phyloP scores from a whole-genome alignment of 495 filamentous ascomycete species.

The Neurospora sp. region DNA sequence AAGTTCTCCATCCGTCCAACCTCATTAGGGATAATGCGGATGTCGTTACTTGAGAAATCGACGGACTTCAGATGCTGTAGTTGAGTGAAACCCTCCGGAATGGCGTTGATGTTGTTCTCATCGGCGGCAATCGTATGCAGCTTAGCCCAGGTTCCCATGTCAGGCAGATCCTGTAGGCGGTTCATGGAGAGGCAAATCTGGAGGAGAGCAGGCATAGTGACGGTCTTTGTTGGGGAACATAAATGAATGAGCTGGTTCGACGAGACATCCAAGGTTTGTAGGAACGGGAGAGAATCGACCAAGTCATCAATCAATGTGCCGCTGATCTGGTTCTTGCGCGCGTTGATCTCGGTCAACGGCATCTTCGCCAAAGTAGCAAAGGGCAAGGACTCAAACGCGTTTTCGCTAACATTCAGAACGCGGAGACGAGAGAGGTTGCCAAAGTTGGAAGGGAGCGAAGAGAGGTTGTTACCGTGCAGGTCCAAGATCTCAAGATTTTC shows the following conservation, averaged over 20 bases:
- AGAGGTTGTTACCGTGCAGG: conserved; percentile 69
- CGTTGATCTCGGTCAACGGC: conserved; percentile 62
- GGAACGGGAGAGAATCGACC: conserved; percentile 44
- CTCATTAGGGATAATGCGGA: conserved; percentile 62
- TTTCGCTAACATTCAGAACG: conserved; percentile 67
- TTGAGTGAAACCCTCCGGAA: conserved; percentile 64
- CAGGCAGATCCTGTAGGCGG: conserved; percentile 59
- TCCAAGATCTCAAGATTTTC: conserved; percentile 68
- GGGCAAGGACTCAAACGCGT: conserved; percentile 59
- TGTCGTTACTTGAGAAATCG: conserved; percentile 76
- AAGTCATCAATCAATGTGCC: conserved; percentile 58
- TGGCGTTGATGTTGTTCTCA: conserved; percentile 62
- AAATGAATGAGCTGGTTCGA: conserved; percentile 57
- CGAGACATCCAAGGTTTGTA: conserved; percentile 68
- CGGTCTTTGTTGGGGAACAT: conserved; percentile 16
- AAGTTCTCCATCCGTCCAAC: conserved; percentile 75
- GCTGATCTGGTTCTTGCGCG: conserved; percentile 68
- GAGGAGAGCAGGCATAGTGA: conserved; percentile 58
- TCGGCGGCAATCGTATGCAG: conserved; percentile 65
- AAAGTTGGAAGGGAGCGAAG: conserved; percentile 61
- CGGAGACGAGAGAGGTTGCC: conserved; percentile 55
- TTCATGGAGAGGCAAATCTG: conserved; percentile 68
- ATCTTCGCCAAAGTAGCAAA: conserved; percentile 55
- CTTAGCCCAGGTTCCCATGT: conserved; percentile 58
- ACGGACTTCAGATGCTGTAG: conserved; percentile 59